Evolutionary conservation across 1,139 yeast genomes (phyloP).

Genomic region (Suhomyces maxii): DNA sequence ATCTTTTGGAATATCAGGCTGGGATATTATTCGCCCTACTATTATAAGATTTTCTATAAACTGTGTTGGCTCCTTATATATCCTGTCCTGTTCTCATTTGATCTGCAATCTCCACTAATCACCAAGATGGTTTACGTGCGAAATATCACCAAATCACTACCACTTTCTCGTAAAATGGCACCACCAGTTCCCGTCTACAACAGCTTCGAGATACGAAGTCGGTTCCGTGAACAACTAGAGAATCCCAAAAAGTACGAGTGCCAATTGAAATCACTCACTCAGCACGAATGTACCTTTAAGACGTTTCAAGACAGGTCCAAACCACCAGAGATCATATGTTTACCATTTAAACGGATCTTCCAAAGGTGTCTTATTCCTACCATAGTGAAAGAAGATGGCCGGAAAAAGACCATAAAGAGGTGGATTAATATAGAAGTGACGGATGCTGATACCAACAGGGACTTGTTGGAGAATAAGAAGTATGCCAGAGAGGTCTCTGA

Average conservation of each 20-base stretch:
- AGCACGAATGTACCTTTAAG: constrained; percentile 51
- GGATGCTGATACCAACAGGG: constrained; percentile 33
- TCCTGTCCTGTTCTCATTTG: no score
- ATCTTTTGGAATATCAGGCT: no score
- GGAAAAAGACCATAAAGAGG: constrained; percentile 20
- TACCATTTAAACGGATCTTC: constrained; percentile 56
- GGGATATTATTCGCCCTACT: no score
- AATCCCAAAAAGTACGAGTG: constrained; percentile 41
- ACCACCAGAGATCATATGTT: constrained; percentile 48
- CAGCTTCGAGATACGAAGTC: constrained; percentile 28
- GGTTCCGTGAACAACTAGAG: constrained; percentile 28
- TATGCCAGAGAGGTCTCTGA: constrained; percentile 33
- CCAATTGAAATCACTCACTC: constrained; percentile 43
- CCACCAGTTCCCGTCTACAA: constrained; percentile 49
- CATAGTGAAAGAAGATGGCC: constrained; percentile 26
- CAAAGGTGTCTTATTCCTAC: constrained; percentile 44
- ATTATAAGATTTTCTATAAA: no score
- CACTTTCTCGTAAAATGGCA: constrained; percentile 30
- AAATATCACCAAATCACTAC: not conserved
- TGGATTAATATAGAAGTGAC: constrained; percentile 52
- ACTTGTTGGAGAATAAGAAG: constrained; percentile 23
- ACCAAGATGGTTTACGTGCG: not conserved
- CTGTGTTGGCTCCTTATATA: no score
- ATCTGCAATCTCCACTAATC: not conserved
- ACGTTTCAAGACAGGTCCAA: constrained; percentile 22